phyloP scores from a whole-genome alignment of 768 basidiomycete genomes.

The Hortiboletus flavorubellus region DNA sequence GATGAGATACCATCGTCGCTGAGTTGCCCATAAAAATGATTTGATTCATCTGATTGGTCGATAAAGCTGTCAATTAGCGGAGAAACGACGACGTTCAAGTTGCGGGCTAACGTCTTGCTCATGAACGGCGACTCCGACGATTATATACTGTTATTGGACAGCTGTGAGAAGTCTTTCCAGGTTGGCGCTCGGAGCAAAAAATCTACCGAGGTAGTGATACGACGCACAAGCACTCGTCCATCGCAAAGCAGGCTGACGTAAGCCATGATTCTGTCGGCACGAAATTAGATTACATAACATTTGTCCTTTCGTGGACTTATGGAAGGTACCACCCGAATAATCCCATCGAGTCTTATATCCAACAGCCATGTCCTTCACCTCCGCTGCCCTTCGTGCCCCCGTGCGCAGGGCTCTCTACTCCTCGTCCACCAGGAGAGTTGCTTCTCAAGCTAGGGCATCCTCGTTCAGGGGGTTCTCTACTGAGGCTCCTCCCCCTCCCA shows the following conservation, averaged over 20 bases:
- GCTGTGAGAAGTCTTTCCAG: no score
- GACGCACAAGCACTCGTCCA: constrained; percentile 10
- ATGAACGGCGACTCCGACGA: no score
- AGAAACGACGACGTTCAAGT: neutral
- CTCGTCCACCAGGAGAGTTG: constrained; percentile 22
- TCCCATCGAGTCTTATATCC: neutral
- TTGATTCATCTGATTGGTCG: neutral
- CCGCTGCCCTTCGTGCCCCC: constrained; percentile 43
- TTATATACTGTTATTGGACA: no score
- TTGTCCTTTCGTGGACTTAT: neutral
- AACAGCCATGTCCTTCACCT: constrained; percentile 51
- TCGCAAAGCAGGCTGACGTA: neutral
- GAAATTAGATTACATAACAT: constrained; percentile 18
- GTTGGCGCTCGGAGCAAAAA: neutral
- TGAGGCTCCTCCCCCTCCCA: constrained; percentile 41
- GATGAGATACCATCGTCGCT: neutral
- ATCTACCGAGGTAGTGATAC: neutral
- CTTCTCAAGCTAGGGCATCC: constrained; percentile 34
- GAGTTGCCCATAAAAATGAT: neutral
- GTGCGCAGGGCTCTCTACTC: constrained; percentile 43
- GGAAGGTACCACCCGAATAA: constrained; percentile 15
- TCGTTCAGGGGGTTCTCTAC: constrained; percentile 62
- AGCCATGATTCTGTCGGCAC: neutral
- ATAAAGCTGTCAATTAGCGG: neutral
- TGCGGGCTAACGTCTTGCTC: neutral